Base-by-base conservation (phyloP, 495 filamentous ascomycete species). In the Talaromyces liani region DNA sequence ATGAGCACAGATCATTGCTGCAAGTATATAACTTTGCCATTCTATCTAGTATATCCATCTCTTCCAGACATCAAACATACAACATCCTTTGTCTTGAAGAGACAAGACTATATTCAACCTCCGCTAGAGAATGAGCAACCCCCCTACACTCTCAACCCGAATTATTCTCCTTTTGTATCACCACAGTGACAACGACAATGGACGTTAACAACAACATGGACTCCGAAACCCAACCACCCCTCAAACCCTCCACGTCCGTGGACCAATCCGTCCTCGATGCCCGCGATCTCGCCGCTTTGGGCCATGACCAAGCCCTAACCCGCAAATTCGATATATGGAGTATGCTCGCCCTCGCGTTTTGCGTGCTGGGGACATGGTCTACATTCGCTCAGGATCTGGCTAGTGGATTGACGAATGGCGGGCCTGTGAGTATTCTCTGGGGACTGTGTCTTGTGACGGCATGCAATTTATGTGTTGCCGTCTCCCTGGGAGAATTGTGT, bases 311-410 rank as follows among this genome's bases (percentile, higher is more conserved):
- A 68, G 73, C 66, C 24, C 71, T 84, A 22, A 67, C 67, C 1
- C 75, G 80, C 55, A 82, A 79, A 60, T 83, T 80, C 67, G 74
- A 75, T 41, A 65, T 81, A n/a, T 77, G 74, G 74, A 78, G 74
- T 64, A 77, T 79, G 75, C 65, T 79, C 25, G 70, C 73, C 8
- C 68, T 80, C 18, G 73, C 78, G 10, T 79, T 80, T 53, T 78
- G 73, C 58, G 78, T 79, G 12, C 65, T 79, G n/a, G 77, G 78
- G 31, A 80, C 78, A 25, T 79, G 75, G 67, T 78, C 77, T 0
- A 79, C 75, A 20, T 78, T 79, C 36, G 78, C 78, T 7, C 77
- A 80, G 56, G 77, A 75, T 64, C 71, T 80, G 18, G 69, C 68
- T 12, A 75, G 74, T 12, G 77, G 77, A 7, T 68, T 81, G 18